These are phyloP conservation scores for Nannochloropsis salina DNA, from an alignment of 108 stramenopile species.

Conservation along the genomic window DNA sequence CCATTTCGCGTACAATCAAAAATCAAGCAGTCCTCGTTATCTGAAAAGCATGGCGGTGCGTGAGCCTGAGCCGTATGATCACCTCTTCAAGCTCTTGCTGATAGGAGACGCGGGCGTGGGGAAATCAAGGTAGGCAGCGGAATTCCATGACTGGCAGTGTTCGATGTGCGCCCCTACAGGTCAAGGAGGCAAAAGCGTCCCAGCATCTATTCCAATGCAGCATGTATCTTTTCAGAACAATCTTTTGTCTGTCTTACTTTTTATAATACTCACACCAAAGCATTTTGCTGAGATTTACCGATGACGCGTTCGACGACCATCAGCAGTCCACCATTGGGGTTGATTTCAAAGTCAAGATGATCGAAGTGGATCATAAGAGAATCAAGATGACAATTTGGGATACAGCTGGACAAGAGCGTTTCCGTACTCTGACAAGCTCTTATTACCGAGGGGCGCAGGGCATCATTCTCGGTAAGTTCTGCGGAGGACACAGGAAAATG, in stretches of 20 bases:
- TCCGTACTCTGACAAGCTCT: slow-evolving; percentile 90
- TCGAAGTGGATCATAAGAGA: slow-evolving; percentile 61
- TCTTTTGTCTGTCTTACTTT: neutral
- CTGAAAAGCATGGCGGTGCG: neutral
- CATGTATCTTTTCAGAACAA: neutral
- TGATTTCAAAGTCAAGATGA: slow-evolving; percentile 60
- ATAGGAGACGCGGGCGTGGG: slow-evolving; percentile 97
- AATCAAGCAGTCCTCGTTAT: no score
- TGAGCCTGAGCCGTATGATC: slow-evolving; percentile 61
- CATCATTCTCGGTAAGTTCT: slow-evolving; percentile 69
- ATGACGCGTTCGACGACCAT: slow-evolving; percentile 94
- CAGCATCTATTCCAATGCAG: neutral
- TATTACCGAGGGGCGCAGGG: slow-evolving; percentile 99
- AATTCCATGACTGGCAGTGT: no score
- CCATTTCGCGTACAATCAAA: no score
- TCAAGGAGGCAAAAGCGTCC: no score
- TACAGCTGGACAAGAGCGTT: slow-evolving; percentile 97
- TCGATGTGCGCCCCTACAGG: no score
- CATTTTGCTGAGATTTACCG: slow-evolving; percentile 94
- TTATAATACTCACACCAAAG: slow-evolving; percentile 40
- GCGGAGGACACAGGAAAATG: neutral
- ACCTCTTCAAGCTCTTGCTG: slow-evolving; percentile 94
- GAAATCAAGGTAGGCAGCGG: slow-evolving; percentile 64
- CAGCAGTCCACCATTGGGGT: slow-evolving; percentile 94
- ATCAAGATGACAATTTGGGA: slow-evolving; percentile 94